Evolutionary conservation across 176 grass and related monocot genomes (phyloP).

Genomic region (Eremochloa ophiuroides): DNA sequence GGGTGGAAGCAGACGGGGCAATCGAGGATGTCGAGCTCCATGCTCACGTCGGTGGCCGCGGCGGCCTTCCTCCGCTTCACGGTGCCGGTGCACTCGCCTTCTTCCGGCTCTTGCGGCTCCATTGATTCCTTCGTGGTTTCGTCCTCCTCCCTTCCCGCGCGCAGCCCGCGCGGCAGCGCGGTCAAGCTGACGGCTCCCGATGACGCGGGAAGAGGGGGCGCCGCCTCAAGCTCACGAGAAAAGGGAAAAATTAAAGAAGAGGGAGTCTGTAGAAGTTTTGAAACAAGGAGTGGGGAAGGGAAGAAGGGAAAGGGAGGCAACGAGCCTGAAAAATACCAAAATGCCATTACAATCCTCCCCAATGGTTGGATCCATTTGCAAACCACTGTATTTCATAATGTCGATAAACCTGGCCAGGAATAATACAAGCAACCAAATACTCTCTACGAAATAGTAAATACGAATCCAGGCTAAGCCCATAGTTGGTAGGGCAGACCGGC

Average conservation of each 20-base stretch:
- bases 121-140: not conserved
- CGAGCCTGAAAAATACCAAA: too few relatives aligned
- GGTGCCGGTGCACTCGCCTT: not conserved
- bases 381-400: too few relatives aligned
- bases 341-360: too few relatives aligned
- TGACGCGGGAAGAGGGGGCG: not conserved
- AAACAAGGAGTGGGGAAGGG: not conserved
- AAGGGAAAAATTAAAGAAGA: not conserved
- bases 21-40: slow-evolving; percentile 42
- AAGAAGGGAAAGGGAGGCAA: not conserved
- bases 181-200: not conserved
- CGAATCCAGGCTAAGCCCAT: too few relatives aligned
- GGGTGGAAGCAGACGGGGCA: slow-evolving; percentile 41
- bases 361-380: too few relatives aligned
- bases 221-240: not conserved
- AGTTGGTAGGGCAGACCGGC: too few relatives aligned
- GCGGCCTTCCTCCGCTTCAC: not conserved
- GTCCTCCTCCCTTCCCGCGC: not conserved
- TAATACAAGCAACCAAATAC: too few relatives aligned
- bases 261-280: not conserved
- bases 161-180: not conserved
- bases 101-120: not conserved
- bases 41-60: slow-evolving; percentile 16
- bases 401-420: too few relatives aligned
- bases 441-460: too few relatives aligned